phyloP scores from a whole-genome alignment of 306 rosid species.

The Parietaria judaica region DNA sequence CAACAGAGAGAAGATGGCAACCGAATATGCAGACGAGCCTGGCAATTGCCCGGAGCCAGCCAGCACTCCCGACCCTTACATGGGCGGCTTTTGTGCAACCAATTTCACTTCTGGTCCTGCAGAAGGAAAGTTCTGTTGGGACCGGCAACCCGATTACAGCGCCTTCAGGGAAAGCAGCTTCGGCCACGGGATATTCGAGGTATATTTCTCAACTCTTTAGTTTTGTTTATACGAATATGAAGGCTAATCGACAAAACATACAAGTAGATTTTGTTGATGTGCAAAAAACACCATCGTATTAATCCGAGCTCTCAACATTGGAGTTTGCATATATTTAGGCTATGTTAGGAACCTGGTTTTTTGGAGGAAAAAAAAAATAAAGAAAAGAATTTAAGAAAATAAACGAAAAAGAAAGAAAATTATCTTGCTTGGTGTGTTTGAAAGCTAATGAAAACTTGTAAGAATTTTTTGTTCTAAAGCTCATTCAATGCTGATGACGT shows the following conservation, averaged over 20 bases:
- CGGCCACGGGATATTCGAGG: conserved; percentile 78
- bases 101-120: conserved; percentile 59
- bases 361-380: too few relatives aligned
- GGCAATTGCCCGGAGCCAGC: conserved; percentile 57
- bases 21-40: conserved; percentile 44
- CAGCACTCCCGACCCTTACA: conserved; percentile 31
- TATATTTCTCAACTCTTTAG: conserved; percentile 17
- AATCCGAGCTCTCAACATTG: not conserved
- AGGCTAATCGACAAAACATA: too few relatives aligned
- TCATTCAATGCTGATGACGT: too few relatives aligned
- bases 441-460: too few relatives aligned
- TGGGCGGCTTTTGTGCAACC: conserved; percentile 57
- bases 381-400: too few relatives aligned
- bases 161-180: conserved; percentile 73
- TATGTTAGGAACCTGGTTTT: too few relatives aligned
- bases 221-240: not conserved
- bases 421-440: too few relatives aligned
- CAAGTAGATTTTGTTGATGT: not conserved
- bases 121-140: conserved; percentile 65
- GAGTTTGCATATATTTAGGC: too few relatives aligned
- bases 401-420: too few relatives aligned
- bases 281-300: not conserved
- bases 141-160: conserved; percentile 60
- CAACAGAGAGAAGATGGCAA: conserved; percentile 79
- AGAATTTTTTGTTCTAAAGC: too few relatives aligned